Evolutionary conservation across 345 rosid genomes (phyloP), one percentile per base, ranked within the genome.

Genomic region (Pugionium cornutum): DNA sequence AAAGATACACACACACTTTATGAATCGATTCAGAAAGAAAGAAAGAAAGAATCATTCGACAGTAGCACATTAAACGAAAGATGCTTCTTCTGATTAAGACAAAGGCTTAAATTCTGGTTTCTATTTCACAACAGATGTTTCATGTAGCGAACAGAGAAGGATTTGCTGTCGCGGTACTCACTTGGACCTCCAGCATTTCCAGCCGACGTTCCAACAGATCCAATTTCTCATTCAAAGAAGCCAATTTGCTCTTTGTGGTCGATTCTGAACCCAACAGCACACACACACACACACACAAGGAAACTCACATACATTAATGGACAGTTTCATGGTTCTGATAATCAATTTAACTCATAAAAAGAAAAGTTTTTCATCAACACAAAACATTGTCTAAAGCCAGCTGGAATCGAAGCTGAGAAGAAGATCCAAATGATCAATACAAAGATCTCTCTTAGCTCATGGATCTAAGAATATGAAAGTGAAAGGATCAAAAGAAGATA

Each of bases 101-200:
- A 69, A 55, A 43, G 9, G 46, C 9, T 51, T 10, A 42, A 26
- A 9, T 48, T 37, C n/a, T 2, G 31, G 18, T 37, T 50, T 59
- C 10, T 11, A 5, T 27, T 53, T 43, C 18, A 18, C 33, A 25
- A 18, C 30, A 9, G 28, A 50, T 29, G 30, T 11, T 61, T 88
- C 83, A 89, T 4, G 89, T 79, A 53, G 74, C 78, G 47, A 91
- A 91, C 54, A 94, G 83, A 78, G 94, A 82, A 7, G 96, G 88
- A 33, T 91, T 90, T 35, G 96, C 84, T 1, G 95, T 80, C 3
- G 96, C 95, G 32, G 92, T 91, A 69, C 88, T 83, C 48, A 94
- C 96, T 81, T 94, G 95, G 34, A 91, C 92, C 69, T 94, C 97
- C 3, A 94, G 88, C 64, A 91, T 77, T 68, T 94, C 92, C 30